These are phyloP conservation scores for Macrolepiota dolichaula DNA, from an alignment of 768 basidiomycete genomes.

Conservation along the genomic window DNA sequence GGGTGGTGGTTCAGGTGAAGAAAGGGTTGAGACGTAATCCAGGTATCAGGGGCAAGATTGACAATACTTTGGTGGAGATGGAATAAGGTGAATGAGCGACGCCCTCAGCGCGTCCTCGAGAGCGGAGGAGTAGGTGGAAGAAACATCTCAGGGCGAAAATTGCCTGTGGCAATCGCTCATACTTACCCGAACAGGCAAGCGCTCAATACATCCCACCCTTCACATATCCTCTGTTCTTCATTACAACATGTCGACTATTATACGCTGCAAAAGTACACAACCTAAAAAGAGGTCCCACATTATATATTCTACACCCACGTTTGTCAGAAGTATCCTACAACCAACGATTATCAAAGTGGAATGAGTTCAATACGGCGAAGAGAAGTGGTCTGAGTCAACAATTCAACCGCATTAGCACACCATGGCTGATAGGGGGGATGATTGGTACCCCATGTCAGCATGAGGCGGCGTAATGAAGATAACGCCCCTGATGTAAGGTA, in stretches of 20 bases:
- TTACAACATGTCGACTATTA: not conserved
- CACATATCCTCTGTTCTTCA: not conserved
- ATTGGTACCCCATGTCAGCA: constrained; percentile 36
- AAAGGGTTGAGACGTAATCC: not conserved
- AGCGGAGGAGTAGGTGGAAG: not conserved
- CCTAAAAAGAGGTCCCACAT: not conserved
- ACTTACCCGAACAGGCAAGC: constrained; percentile 9
- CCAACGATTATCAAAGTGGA: not conserved
- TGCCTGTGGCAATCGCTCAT: constrained; percentile 1
- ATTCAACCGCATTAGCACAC: constrained; percentile 19
- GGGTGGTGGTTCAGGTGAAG: constrained; percentile 7
- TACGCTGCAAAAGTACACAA: not conserved
- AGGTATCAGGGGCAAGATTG: constrained; percentile 3
- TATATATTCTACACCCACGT: not conserved
- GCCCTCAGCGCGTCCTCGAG: constrained; percentile 4
- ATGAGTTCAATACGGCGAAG: not conserved
- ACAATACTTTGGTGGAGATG: not conserved
- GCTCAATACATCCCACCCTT: not conserved
- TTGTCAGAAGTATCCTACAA: not conserved
- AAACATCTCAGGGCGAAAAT: constrained; percentile 11
- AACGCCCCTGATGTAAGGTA: constrained; percentile 35
- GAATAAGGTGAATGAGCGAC: not conserved
- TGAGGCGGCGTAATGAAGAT: constrained; percentile 29
- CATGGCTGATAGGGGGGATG: constrained; percentile 38
- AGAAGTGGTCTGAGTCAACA: constrained; percentile 15